Base-by-base conservation (phyloP, 768 basidiomycete genomes). In the Cystofilobasidium ferigula region DNA sequence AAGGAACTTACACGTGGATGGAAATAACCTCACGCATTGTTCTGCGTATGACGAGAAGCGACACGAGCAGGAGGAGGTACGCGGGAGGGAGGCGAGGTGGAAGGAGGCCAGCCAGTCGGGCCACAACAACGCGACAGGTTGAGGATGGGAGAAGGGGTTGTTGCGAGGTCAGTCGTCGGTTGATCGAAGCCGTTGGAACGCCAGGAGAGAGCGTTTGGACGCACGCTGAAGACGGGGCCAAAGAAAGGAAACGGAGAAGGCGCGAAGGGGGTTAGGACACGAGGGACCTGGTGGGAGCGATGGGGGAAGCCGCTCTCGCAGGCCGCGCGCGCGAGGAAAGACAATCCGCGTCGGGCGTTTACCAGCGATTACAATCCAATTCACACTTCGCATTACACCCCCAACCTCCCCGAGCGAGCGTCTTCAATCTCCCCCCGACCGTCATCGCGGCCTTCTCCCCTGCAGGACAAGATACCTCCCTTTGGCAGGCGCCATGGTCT, bases 11-110 rank as follows among this genome's bases (percentile, higher is more conserved):
- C 65, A 53, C 35, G 75, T 75, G 69, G 76, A 97, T 82, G 72
- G 90, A 94, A 81, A 95, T 94, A 78, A 97, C 92, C 86, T 78
- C 77, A 66, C 77, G 72, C 77, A 78, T 78, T 63, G 57, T 73
- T 48, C 60, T 65, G 20, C 22, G n/a, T n/a, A n/a, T 42, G 7
- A 18, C 40, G 40, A 42, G 14, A 14, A 9, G 34, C 14, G n/a
- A 28, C 2, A 12, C 35, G 34, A 38, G n/a, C 6, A 35, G 13
- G 34, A 24, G 18, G 35, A 32, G 20, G 4, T 24, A 38, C 9
- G 18, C 6, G 26, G 24, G 24, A 35, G n/a, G 26, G 36, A 24
- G 34, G 24, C 48, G 40, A 35, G 45, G 18, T 24, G 18, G 2
- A 36, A n/a, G 48, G 62, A 38, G 57, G 18, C 16, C 22, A 26